These are phyloP conservation scores for Dendrobium huoshanense DNA, from an alignment of 106 monocot species.

Conservation along the genomic window DNA sequence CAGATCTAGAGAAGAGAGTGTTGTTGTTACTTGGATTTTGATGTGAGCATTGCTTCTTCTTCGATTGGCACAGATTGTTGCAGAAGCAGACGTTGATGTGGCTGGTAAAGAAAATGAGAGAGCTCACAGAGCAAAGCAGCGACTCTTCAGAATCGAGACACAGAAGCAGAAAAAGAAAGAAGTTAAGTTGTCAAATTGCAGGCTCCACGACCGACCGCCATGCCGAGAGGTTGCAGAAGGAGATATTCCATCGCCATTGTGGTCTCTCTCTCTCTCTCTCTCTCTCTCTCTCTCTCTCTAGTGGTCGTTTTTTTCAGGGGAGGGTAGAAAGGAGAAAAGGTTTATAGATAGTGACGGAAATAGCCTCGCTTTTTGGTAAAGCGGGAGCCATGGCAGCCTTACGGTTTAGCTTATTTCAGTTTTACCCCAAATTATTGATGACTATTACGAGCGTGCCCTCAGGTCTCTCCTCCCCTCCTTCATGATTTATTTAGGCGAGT, in stretches of 20 bases:
- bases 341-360: neutral
- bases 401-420: neutral
- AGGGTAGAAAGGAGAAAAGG: neutral
- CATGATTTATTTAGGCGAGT: too few species aligned
- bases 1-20: neutral
- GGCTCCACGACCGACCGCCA: neutral
- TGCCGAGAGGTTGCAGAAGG: neutral
- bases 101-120: neutral
- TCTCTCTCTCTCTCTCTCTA: too few species aligned
- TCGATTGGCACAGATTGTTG: neutral
- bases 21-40: slow-evolving; percentile 6
- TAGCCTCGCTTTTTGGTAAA: neutral
- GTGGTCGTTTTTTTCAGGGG: neutral
- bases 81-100: neutral
- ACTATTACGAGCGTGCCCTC: neutral
- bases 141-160: neutral
- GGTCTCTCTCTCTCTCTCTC: too few species aligned
- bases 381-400: neutral
- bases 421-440: neutral
- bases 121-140: neutral
- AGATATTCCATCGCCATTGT: neutral
- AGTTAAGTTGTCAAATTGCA: neutral
- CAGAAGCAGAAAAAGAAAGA: neutral
- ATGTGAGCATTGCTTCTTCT: slow-evolving; percentile 1
- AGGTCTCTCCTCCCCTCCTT: neutral